phyloP scores from a whole-genome alignment of 495 filamentous ascomycete genomes.

The Tuber aestivum region DNA sequence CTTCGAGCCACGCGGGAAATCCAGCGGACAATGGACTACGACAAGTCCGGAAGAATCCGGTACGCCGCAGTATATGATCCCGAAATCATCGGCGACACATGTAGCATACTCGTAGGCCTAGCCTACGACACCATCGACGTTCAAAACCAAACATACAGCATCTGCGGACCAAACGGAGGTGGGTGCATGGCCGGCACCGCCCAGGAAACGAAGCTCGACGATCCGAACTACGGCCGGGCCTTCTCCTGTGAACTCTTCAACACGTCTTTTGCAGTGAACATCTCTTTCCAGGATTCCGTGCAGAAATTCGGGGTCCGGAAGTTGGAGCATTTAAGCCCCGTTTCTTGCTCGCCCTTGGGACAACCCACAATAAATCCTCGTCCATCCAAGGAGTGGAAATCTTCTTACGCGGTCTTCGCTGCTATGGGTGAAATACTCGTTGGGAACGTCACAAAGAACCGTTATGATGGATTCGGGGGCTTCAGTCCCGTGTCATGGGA shows the following conservation, averaged over 20 bases:
- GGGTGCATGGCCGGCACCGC: background rate
- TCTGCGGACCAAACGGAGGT: background rate
- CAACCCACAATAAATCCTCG: background rate
- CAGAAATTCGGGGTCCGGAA: background rate
- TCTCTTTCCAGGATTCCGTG: background rate
- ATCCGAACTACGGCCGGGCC: background rate
- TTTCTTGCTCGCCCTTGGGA: background rate
- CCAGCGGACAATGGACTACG: background rate
- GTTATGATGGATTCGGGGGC: background rate
- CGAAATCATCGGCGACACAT: background rate
- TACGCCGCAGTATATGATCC: background rate
- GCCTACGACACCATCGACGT: background rate
- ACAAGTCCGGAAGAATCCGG: background rate
- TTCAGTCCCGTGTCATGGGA: background rate
- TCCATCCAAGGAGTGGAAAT: background rate
- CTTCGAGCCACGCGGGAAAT: background rate
- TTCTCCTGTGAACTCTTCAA: background rate
- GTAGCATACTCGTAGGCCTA: background rate
- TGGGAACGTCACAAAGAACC: background rate
- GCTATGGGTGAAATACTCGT: background rate
- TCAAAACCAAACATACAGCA: background rate
- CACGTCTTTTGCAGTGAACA: background rate
- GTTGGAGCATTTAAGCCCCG: background rate
- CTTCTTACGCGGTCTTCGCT: background rate
- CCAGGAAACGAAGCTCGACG: background rate